Conservation (phyloP, 495 filamentous ascomycete genomes). For the Pyronema domesticum region DNA sequence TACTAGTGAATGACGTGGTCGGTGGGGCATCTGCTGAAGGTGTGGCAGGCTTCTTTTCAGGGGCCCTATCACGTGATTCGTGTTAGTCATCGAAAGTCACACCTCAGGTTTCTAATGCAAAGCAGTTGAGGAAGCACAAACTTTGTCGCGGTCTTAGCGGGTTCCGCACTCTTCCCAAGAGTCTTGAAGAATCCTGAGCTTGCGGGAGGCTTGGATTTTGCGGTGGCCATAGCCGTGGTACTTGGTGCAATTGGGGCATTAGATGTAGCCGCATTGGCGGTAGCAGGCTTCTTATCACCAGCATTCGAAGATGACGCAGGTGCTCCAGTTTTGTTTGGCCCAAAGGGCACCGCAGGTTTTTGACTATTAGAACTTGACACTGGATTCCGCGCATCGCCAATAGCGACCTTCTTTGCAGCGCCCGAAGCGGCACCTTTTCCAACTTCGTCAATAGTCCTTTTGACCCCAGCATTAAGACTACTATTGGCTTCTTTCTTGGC, state of each 20-base stretch:
- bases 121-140: conserved; percentile 18
- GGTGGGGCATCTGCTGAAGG: conserved; percentile 5
- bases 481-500: conserved; percentile 19
- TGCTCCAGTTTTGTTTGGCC: conserved; percentile 18
- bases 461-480: conserved; percentile 21
- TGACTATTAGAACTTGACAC: conserved; percentile 19
- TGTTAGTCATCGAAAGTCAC: conserved; percentile 15
- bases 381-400: conserved; percentile 21
- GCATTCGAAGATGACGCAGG: conserved; percentile 7
- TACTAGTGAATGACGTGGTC: conserved; percentile 22
- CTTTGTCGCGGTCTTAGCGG: conserved; percentile 21
- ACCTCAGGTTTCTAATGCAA: conserved; percentile 7
- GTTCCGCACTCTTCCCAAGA: conserved; percentile 16
- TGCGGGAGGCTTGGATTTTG: conserved; percentile 20
- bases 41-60: conserved; percentile 18
- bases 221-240: conserved; percentile 14
- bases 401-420: conserved; percentile 19
- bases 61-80: conserved; percentile 23
- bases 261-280: conserved; percentile 19
- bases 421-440: conserved; percentile 14
- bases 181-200: conserved; percentile 24
- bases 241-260: conserved; percentile 18
- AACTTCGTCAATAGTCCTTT: conserved; percentile 21
- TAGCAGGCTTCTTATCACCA: conserved; percentile 23
- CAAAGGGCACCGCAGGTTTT: conserved; percentile 15